phyloP scores from a whole-genome alignment of 169 alveolate species.

The Cryptosporidium sp. region DNA sequence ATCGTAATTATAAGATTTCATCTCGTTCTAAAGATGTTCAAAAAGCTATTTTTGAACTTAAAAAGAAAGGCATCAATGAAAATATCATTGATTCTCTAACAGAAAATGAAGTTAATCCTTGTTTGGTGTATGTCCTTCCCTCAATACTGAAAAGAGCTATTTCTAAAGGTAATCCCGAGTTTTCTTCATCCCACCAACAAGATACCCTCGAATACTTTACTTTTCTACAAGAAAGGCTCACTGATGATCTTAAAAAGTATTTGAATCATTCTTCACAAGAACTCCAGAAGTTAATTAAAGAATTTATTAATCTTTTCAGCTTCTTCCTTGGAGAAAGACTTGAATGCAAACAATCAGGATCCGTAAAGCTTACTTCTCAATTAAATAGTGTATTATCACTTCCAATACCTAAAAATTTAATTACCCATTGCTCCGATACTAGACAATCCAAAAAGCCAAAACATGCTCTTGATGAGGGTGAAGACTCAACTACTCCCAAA shows the following conservation, averaged over 20 bases:
- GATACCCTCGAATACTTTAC: constrained; percentile 81
- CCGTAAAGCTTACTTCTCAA: neutral
- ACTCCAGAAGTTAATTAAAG: neutral
- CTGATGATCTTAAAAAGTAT: neutral
- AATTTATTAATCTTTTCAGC: neutral
- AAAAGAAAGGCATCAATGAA: constrained; percentile 15
- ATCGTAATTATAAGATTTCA: constrained; percentile 3
- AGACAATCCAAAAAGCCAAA: constrained; percentile 34
- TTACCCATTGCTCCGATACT: neutral
- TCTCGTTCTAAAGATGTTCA: constrained; percentile 1
- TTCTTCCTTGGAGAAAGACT: constrained; percentile 41
- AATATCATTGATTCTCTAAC: constrained; percentile 28
- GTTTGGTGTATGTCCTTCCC: constrained; percentile 21
- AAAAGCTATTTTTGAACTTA: constrained; percentile 1
- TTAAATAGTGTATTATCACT: constrained; percentile 15
- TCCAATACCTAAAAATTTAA: constrained; percentile 8
- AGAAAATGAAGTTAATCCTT: neutral
- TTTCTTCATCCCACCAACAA: constrained; percentile 82
- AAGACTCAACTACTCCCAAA: neutral
- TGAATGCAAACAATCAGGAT: constrained; percentile 52
- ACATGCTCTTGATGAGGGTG: constrained; percentile 6
- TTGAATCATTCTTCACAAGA: neutral
- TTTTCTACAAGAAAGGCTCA: constrained; percentile 19
- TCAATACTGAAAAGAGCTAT: neutral
- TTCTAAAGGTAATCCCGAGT: constrained; percentile 78